Conservation (phyloP, 192 early-diverging fungal species). For the Polychytrium aggregatum region DNA sequence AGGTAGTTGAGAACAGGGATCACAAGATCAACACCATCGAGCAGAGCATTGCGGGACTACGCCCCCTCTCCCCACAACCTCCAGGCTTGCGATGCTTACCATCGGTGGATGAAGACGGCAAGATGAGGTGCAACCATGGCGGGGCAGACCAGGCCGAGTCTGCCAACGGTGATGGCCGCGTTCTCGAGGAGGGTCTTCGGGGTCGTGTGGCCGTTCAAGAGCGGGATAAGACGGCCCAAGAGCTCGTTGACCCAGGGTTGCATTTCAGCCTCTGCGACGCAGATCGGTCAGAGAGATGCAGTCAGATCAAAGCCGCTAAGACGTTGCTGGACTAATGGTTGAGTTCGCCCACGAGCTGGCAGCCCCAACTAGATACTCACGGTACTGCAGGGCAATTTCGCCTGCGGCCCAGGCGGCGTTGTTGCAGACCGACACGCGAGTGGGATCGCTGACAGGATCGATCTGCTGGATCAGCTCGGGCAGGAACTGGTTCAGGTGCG, state of each 20-base stretch:
- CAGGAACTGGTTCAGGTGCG: constrained; percentile 69
- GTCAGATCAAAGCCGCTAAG: neutral
- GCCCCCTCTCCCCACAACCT: neutral
- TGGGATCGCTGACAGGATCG: constrained; percentile 4
- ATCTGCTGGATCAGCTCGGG: constrained; percentile 62
- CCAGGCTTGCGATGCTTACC: constrained; percentile 42
- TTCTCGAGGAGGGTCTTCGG: constrained; percentile 74
- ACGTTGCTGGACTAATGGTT: neutral
- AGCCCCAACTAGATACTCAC: constrained; percentile 1
- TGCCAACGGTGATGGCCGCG: constrained; percentile 93
- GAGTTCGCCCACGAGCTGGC: neutral
- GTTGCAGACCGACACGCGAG: constrained; percentile 74
- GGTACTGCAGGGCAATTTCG: constrained; percentile 82
- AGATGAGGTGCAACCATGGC: constrained; percentile 75
- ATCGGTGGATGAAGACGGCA: constrained; percentile 67
- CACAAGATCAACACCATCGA: too few relatives aligned
- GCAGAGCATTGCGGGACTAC: neutral
- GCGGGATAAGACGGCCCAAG: constrained; percentile 71
- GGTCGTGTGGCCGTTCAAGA: constrained; percentile 59
- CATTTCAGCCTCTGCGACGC: constrained; percentile 55
- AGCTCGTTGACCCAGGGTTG: constrained; percentile 67
- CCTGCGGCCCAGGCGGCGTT: constrained; percentile 98
- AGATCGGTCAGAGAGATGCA: neutral
- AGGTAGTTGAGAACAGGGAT: too few relatives aligned
- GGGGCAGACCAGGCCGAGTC: constrained; percentile 82